These are phyloP conservation scores for Rhizophagus sp. DNA, from an alignment of 192 early-diverging fungal genomes.

Conservation along the genomic window DNA sequence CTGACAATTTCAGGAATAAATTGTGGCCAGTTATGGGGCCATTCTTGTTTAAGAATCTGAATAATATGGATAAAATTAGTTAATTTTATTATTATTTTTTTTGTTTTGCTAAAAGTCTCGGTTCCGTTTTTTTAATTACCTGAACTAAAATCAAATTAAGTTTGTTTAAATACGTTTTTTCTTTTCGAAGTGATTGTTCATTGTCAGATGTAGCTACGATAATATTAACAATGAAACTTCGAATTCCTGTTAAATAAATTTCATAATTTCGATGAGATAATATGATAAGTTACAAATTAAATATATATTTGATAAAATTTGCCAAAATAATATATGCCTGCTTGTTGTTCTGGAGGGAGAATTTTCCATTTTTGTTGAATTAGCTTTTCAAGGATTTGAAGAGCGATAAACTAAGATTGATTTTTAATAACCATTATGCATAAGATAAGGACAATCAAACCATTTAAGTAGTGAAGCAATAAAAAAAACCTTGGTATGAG, in stretches of 20 bases:
- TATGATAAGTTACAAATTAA: background rate
- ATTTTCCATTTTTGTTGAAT: slow-evolving; percentile 99
- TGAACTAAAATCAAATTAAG: slow-evolving; percentile 97
- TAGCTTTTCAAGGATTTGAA: slow-evolving; percentile 91
- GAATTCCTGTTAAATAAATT: slow-evolving; percentile 69
- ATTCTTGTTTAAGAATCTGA: slow-evolving; percentile 98
- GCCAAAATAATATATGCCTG: slow-evolving; percentile 22
- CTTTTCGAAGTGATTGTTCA: slow-evolving; percentile 72
- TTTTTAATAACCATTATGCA: background rate
- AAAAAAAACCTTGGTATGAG: slow-evolving; percentile 82
- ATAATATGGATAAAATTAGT: background rate
- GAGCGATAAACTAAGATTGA: slow-evolving; percentile 78
- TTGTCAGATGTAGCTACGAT: slow-evolving; percentile 91
- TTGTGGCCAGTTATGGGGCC: slow-evolving; percentile 98
- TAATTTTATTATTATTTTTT: too few species aligned
- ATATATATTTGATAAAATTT: background rate
- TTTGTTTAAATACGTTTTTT: slow-evolving; percentile 84
- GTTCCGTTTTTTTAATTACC: slow-evolving; percentile 50
- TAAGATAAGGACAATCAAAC: background rate
- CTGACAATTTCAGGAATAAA: slow-evolving; percentile 98
- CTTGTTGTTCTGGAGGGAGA: slow-evolving; percentile 26
- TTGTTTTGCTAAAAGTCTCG: too few species aligned
- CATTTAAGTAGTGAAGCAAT: background rate
- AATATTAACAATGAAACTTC: slow-evolving; percentile 91
- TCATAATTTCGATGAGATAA: slow-evolving; percentile 14